Evolutionary conservation across 2,329 filamentous ascomycete genomes (phyloP), one percentile per base, ranked within the genome.

Genomic region (Scedosporium aurantiacum): DNA sequence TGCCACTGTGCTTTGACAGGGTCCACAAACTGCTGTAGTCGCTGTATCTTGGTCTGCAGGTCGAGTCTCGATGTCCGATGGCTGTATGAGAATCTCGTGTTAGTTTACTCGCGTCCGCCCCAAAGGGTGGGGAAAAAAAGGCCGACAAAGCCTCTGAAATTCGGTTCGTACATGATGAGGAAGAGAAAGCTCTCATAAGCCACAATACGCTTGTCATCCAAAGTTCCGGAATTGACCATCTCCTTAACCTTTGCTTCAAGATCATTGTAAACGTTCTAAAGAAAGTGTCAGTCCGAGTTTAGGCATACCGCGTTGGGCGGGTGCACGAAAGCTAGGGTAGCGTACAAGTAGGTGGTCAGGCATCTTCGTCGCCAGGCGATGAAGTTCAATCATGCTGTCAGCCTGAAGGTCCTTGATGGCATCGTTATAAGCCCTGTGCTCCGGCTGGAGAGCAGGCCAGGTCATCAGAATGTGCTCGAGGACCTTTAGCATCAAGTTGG

Each of bases 131-230:
- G 8, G n/a, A 50, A 10, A 28, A 23, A 28, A n/a, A 52, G 8
- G 12, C 27, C 12, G 4, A 21, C 1, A 10, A n/a, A 10, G 23
- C 10, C 21, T 3, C 32, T 37, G 32, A 37, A 37, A 37, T 37
- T 10, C 3, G n/a, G 41, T 47, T 71, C 79, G 70, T 76, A 88
- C 83, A 94, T 87, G 64, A 99, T 94, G 63, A 96, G 94, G 71
- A 99, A 95, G 0, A 97, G 79, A 65, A 97, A 93, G 8, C 91
- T 93, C 67, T 86, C 89, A 68, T 95, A 92, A 1, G 92, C 90
- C 69, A 94, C 87, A 62, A 90, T 85, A 37, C 92, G 84, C 69
- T 92, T 91, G 68, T 93, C 88, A 68, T 97, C 93, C 32, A 89
- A 76, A 60, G 82, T 81, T 32, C 88, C 84, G 57, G 89, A 84